Percentiles rank a stretch among this genome's conserved stretches.
phyloP scores from a whole-genome alignment of 2,329 filamentous ascomycete species.

The Phoma sp. region DNA sequence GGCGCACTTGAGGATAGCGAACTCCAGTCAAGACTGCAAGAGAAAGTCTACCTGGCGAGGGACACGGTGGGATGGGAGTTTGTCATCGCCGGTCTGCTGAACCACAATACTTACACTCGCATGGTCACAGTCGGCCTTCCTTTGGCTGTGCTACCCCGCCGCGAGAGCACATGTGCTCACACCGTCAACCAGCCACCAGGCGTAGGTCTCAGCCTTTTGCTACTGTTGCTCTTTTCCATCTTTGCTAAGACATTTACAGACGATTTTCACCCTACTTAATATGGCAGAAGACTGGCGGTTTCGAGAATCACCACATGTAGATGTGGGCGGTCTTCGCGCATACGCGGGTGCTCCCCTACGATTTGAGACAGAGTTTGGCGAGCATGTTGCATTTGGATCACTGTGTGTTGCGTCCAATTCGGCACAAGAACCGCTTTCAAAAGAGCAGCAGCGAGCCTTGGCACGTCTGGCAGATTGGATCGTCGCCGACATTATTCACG shows the following conservation, averaged over 20 bases:
- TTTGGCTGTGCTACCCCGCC: slow-evolving; percentile 52
- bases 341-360: slow-evolving; percentile 53
- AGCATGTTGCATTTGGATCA: slow-evolving; percentile 51
- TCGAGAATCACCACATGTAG: slow-evolving; percentile 50
- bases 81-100: slow-evolving; percentile 54
- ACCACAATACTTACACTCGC: slow-evolving; percentile 53
- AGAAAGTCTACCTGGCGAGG: slow-evolving; percentile 51
- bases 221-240: not conserved
- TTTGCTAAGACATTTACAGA: slow-evolving; percentile 23
- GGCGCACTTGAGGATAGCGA: slow-evolving; percentile 50
- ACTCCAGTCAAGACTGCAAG: slow-evolving; percentile 51
- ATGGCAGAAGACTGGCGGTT: slow-evolving; percentile 57
- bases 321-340: slow-evolving; percentile 48
- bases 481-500: slow-evolving; percentile 52
- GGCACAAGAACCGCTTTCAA: slow-evolving; percentile 40
- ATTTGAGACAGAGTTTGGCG: slow-evolving; percentile 50
- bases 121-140: slow-evolving; percentile 53
- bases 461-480: slow-evolving; percentile 51
- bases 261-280: slow-evolving; percentile 51
- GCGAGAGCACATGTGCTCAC: slow-evolving; percentile 56
- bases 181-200: slow-evolving; percentile 48
- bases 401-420: slow-evolving; percentile 53
- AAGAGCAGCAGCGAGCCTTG: slow-evolving; percentile 41
- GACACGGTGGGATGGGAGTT: slow-evolving; percentile 56
- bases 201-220: slow-evolving; percentile 26